Evolutionary conservation across 495 filamentous ascomycete genomes (phyloP), one percentile per base, ranked within the genome.

Genomic region (Hypoxylon crocopeplum): DNA sequence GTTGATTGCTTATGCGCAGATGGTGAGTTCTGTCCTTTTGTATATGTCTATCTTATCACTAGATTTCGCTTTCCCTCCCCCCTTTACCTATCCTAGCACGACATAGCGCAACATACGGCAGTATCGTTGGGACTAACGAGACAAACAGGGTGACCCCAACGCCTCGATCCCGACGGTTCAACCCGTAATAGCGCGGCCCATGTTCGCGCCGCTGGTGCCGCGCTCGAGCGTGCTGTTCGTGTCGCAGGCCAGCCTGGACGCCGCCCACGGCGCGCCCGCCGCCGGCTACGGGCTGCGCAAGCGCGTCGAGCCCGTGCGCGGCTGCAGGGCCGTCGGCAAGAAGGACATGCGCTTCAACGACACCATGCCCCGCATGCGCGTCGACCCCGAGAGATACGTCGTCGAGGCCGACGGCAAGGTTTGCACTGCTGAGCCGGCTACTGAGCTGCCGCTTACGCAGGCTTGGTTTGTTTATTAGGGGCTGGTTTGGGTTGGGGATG

Each of bases 331-430:
- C 15, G 82, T 98, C 45, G 79, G 88, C 13, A 98, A 98, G 82
- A 82, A 78, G 67, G 90, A 98, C 69, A 97, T 98, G 93, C 94
- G 92, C 73, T 91, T 83, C 73, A 98, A 98, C 73, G 87, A 92
- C 65, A 71, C 75, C 15, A 92, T 87, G 87, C 94, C 94, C 13
- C 86, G 80, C 75, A 98, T 98, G 92, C 87, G 81, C 70, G 94
- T 98, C 33, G 92, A 98, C 66, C 91, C 94, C 7, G 94, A 98
- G 77, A 85, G 82, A 64, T 98, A 97, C 74, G 82, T 78, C 25
- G 94, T 98, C 33, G 87, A 94, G 77, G 94, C 94, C 6, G 92
- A 98, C 72, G 92, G 90, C 0, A 71, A 79, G 71, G 72, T 86
- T 16, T 94, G 89, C 68, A 82, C 77, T 16, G 91, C 92, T 0